Evolutionary conservation across 345 rosid genomes (phyloP).

Genomic region (Rhodamnia argentea): DNA sequence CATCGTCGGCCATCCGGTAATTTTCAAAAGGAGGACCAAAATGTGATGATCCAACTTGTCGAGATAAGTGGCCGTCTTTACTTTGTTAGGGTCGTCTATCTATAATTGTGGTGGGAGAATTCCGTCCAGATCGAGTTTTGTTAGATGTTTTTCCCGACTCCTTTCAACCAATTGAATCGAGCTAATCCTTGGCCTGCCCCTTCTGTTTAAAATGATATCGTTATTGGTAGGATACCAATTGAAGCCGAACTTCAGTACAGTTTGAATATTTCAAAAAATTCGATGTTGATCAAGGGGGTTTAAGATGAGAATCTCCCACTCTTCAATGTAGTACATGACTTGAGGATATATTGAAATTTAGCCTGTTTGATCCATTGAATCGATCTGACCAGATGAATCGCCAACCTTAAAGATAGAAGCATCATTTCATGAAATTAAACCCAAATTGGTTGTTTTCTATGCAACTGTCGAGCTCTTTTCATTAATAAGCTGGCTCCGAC

Average conservation of each 20-base stretch:
- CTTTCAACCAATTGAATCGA: not conserved
- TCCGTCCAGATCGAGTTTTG: rapidly evolving
- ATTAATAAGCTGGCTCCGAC: no score
- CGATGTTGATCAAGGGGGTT: rapidly evolving
- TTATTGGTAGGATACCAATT: rapidly evolving
- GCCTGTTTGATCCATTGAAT: not conserved
- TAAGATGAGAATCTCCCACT: not conserved
- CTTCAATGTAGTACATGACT: not conserved
- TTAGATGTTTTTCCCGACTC: not conserved
- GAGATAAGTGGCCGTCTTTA: not conserved
- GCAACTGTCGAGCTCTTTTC: not conserved
- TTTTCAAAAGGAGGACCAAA: not conserved
- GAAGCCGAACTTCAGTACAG: no score
- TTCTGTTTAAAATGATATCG: not conserved
- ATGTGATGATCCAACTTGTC: not conserved
- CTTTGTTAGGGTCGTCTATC: not conserved
- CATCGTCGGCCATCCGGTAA: not conserved
- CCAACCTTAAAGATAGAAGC: not conserved
- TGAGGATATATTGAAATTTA: not conserved
- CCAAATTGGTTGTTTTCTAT: not conserved
- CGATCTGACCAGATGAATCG: not conserved
- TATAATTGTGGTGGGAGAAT: rapidly evolving
- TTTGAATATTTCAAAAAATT: no score
- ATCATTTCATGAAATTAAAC: not conserved
- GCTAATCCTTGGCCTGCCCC: rapidly evolving